phyloP scores from a whole-genome alignment of 2,329 filamentous ascomycete species.

The Beauveria pseudobassiana region DNA sequence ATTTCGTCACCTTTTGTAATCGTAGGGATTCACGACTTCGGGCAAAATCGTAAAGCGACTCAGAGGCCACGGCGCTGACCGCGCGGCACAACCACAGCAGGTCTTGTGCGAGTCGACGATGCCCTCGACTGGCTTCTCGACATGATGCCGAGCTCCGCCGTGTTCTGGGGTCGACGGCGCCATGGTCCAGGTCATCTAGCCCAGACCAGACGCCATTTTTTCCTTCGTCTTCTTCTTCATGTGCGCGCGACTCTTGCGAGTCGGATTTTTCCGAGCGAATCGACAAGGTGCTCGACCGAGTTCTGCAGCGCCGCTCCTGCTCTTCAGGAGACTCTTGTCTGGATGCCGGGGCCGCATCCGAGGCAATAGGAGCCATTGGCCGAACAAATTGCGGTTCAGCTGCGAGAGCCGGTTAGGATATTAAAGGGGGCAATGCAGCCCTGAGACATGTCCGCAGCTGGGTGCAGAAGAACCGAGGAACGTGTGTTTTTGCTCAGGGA shows the following conservation, averaged over 20 bases:
- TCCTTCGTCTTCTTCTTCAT: neutral
- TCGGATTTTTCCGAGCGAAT: neutral
- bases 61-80: conserved; percentile 60
- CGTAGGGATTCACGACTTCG: conserved; percentile 68
- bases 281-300: neutral
- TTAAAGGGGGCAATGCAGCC: neutral
- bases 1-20: conserved; percentile 73
- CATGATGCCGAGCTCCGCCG: neutral
- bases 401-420: neutral
- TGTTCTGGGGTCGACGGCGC: neutral
- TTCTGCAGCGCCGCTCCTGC: neutral
- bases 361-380: neutral
- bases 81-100: conserved; percentile 33
- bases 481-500: no score
- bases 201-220: neutral
- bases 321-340: neutral
- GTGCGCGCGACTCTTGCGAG: neutral
- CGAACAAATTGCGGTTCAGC: neutral
- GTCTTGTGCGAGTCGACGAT: neutral
- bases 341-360: neutral
- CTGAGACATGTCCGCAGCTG: neutral
- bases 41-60: conserved; percentile 64
- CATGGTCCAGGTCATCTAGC: neutral
- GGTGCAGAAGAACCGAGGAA: no score
- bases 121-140: conserved; percentile 3